These are phyloP conservation scores for Penicillium canescens DNA, from an alignment of 495 filamentous ascomycete species.

Conservation along the genomic window DNA sequence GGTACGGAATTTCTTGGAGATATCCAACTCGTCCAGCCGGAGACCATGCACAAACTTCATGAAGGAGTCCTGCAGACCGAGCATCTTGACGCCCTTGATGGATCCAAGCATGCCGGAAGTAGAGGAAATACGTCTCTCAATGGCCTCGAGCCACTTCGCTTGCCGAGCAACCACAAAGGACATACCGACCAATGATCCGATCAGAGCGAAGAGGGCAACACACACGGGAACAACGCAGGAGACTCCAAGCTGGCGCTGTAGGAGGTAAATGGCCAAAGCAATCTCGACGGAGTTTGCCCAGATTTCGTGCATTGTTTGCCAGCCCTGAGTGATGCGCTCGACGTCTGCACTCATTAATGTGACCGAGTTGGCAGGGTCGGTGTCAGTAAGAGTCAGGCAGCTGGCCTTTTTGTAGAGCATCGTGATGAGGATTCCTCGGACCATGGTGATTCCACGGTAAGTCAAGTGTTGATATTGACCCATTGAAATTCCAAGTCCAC, in stretches of 20 bases:
- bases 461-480: conserved; percentile 56
- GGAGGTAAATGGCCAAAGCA: conserved; percentile 55
- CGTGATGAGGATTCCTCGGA: conserved; percentile 56
- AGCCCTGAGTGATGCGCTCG: conserved; percentile 51
- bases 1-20: conserved; percentile 55
- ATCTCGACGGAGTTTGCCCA: conserved; percentile 63
- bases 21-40: conserved; percentile 56
- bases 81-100: conserved; percentile 66
- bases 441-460: conserved; percentile 59
- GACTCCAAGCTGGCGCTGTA: conserved; percentile 57
- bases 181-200: conserved; percentile 39
- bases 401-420: conserved; percentile 56
- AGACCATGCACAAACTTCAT: conserved; percentile 48
- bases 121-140: conserved; percentile 55
- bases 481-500: conserved; percentile 55
- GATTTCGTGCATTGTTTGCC: conserved; percentile 54
- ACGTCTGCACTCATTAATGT: conserved; percentile 68
- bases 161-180: conserved; percentile 25
- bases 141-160: conserved; percentile 29
- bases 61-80: conserved; percentile 47
- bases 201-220: conserved; percentile 42
- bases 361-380: conserved; percentile 52
- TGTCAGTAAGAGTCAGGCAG: conserved; percentile 38
- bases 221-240: conserved; percentile 53
- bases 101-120: conserved; percentile 54